phyloP scores from a whole-genome alignment of 1,139 yeast genomes.

The Suhomyces panamericanus region DNA sequence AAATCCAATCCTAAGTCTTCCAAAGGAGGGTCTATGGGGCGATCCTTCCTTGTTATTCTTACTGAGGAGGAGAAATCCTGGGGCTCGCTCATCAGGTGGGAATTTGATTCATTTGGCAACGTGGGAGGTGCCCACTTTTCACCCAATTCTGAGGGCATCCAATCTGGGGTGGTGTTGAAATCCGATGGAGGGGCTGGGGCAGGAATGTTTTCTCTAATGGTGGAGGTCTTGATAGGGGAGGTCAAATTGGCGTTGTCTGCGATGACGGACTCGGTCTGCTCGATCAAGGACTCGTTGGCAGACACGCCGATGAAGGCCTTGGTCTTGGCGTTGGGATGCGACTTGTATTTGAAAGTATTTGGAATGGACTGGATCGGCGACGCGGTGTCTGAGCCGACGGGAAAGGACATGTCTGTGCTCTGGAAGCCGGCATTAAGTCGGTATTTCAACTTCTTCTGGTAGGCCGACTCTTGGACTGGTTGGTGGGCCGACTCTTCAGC shows the following conservation, averaged over 20 bases:
- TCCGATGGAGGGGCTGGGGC: constrained; percentile 6
- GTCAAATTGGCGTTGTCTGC: constrained; percentile 8
- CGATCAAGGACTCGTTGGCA: constrained; percentile 2
- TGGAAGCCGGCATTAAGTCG: constrained; percentile 36
- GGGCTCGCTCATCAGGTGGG: constrained; percentile 8
- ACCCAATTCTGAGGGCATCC: constrained; percentile 47
- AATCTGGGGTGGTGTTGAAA: constrained; percentile 38
- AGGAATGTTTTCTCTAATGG: constrained; percentile 13
- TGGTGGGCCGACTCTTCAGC: constrained; percentile 1
- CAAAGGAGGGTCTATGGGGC: not conserved
- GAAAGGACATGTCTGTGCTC: constrained; percentile 14
- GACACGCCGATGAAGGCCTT: constrained; percentile 30
- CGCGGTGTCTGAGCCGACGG: constrained; percentile 1
- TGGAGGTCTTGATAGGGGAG: constrained; percentile 21
- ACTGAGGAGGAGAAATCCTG: constrained; percentile 34
- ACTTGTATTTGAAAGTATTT: constrained; percentile 47
- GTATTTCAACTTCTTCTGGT: constrained; percentile 39
- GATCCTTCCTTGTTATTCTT: constrained; percentile 24
- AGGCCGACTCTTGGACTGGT: constrained; percentile 16
- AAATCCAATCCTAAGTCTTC: constrained; percentile 24
- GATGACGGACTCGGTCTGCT: not conserved
- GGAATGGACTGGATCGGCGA: constrained; percentile 40
- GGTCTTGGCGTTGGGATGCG: constrained; percentile 49
- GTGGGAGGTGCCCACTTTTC: constrained; percentile 35
- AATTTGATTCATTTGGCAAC: constrained; percentile 3